Evolutionary conservation across 805 yeast species (phyloP).

Genomic region (Millerozyma acaciae): DNA sequence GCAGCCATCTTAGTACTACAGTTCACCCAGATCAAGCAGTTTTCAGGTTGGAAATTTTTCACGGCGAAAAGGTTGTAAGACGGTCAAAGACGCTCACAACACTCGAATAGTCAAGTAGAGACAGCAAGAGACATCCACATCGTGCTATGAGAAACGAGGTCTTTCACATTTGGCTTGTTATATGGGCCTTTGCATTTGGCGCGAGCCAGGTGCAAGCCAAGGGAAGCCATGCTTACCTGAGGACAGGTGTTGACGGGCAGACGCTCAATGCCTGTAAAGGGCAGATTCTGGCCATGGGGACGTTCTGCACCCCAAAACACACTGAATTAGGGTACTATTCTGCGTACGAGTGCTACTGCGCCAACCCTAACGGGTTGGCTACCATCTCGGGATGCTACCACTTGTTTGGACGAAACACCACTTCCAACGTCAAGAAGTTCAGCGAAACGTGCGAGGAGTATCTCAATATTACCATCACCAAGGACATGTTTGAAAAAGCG

Average conservation of each 20-base stretch:
- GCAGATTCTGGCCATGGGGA: not conserved
- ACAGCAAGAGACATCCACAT: too few relatives aligned
- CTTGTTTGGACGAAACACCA: slow-evolving; percentile 8
- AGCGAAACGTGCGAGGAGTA: slow-evolving; percentile 18
- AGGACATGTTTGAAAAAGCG: slow-evolving; percentile 14
- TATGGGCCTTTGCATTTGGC: too few relatives aligned
- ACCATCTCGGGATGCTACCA: slow-evolving; percentile 27
- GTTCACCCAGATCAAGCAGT: too few relatives aligned
- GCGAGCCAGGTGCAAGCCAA: too few relatives aligned
- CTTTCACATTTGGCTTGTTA: too few relatives aligned
- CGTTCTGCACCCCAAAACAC: not conserved
- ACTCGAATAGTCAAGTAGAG: too few relatives aligned
- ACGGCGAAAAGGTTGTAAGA: too few relatives aligned
- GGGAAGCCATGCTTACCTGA: too few relatives aligned
- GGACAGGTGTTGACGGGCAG: not conserved
- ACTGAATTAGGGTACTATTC: not conserved
- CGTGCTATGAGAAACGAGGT: too few relatives aligned
- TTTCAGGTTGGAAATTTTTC: too few relatives aligned
- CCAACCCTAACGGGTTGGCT: slow-evolving; percentile 23
- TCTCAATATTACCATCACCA: slow-evolving; percentile 18
- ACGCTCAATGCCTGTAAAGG: not conserved
- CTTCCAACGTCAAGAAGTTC: slow-evolving; percentile 7
- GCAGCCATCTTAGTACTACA: too few relatives aligned
- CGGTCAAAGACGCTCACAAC: too few relatives aligned
- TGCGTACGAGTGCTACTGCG: slow-evolving; percentile 19